Evolutionary conservation across 176 grass and related monocot species (phyloP), one percentile per base, ranked within the genome.

Genomic region (Triticum timopheevii): DNA sequence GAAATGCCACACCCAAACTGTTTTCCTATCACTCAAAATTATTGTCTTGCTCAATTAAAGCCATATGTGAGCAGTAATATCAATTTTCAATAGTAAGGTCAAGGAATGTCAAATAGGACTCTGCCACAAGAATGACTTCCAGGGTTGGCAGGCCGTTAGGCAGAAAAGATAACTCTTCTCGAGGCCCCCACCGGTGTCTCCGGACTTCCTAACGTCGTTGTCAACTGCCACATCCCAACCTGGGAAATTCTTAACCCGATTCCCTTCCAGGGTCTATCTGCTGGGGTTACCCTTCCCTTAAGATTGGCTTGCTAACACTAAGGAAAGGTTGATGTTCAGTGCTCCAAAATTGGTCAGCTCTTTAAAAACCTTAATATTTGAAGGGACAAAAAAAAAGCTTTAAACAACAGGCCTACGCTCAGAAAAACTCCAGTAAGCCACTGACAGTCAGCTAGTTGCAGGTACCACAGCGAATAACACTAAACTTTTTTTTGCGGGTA

Each of bases 111-210:
- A 66, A 67, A 47, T 49, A 22, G 20, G 15, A 81, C 38, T 31
- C 11, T 15, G 7, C 22, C 39, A 66, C 38, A 66, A 45, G 15
- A 80, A 80, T 47, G 33, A 61, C 89, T 94, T 94, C 89, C 81
- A 94, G 89, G 92, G 89, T 91, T 78, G 89, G 81, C 80, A 19
- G 87, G 92, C 87, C 87, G 64, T 89, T 94, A 91, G 87, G 89
- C 80, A 89, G 89, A 94, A 91, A 91, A 94, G 87, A 94, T 91
- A 94, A 91, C 86, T 94, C 86, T 94, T 89, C 89, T 80, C 83
- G 80, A 79, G 89, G 83, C 89, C 89, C 89, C 92, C 92, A 86
- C 89, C 89, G 69, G 76, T 68, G 89, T 89, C 89, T 91, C 86
- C 86, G 86, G 92, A 94, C 79, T 89, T 78, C 89, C 83, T 88